Percentiles rank a stretch among this genome's conserved stretches.
Conservation (phyloP, 1,284 basidiomycete genomes). For the Trichosporon coremiiforme region DNA sequence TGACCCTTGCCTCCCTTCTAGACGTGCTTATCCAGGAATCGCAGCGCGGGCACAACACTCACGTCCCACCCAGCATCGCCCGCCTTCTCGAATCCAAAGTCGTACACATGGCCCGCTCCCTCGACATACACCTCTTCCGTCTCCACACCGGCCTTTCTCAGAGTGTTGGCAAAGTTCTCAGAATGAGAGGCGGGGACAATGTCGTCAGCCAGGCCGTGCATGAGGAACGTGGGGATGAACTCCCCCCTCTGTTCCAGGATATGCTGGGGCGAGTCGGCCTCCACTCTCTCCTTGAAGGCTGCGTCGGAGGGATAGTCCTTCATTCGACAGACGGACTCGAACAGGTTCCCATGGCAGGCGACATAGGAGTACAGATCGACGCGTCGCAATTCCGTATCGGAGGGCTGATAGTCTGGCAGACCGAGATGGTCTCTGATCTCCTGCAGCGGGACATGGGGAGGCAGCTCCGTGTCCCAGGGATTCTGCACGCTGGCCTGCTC, state of each 20-base stretch:
- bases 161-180: slow-evolving; percentile 28
- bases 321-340: slow-evolving; percentile 31
- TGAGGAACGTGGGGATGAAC: slow-evolving; percentile 40
- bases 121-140: slow-evolving; percentile 29
- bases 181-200: slow-evolving; percentile 35
- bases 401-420: slow-evolving; percentile 22
- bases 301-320: slow-evolving; percentile 27
- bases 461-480: slow-evolving; percentile 29
- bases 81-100: slow-evolving; percentile 36
- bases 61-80: slow-evolving; percentile 36
- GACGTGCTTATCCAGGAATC: slow-evolving; percentile 38
- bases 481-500: slow-evolving; percentile 16
- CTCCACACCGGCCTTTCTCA: slow-evolving; percentile 30
- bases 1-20: background rate
- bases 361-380: slow-evolving; percentile 28
- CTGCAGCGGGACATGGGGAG: slow-evolving; percentile 23
- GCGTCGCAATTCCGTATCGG: slow-evolving; percentile 7
- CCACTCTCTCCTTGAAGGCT: slow-evolving; percentile 24
- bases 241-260: slow-evolving; percentile 21
- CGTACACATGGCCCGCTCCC: slow-evolving; percentile 37
- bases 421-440: slow-evolving; percentile 23
- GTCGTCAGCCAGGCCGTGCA: slow-evolving; percentile 38
- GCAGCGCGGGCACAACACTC: slow-evolving; percentile 35
- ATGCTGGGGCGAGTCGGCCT: slow-evolving; percentile 28
- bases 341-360: slow-evolving; percentile 23